Evolutionary conservation across 192 early-diverging fungal genomes (phyloP).

Genomic region (Paraglomus brasilianum): DNA sequence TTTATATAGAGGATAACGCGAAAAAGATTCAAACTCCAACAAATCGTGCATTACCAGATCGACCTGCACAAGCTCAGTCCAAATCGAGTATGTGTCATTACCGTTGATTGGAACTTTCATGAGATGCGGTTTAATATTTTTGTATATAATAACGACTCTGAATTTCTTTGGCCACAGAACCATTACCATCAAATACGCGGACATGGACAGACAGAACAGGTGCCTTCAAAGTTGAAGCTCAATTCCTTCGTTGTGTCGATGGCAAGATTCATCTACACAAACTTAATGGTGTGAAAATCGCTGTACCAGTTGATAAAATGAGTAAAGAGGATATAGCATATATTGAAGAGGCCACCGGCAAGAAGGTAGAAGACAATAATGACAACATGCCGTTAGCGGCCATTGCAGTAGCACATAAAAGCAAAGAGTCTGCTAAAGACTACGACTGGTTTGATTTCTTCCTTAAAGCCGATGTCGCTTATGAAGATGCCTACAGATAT

Average conservation of each 20-base stretch:
- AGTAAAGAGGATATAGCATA: conserved; percentile 54
- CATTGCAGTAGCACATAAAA: conserved; percentile 30
- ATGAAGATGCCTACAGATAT: conserved; percentile 77
- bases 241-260: conserved; percentile 75
- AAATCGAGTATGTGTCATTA: conserved; percentile 19
- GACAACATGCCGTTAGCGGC: conserved; percentile 22
- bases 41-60: conserved; percentile 25
- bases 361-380: conserved; percentile 38
- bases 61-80: conserved; percentile 26
- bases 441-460: conserved; percentile 97
- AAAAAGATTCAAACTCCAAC: conserved; percentile 32
- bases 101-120: not conserved
- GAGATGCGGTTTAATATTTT: too few species aligned
- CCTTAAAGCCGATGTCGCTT: conserved; percentile 68
- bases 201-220: conserved; percentile 93
- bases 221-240: conserved; percentile 89
- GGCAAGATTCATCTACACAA: conserved; percentile 93
- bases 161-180: conserved; percentile 28
- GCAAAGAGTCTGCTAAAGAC: conserved; percentile 50
- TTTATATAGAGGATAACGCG: not conserved
- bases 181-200: conserved; percentile 67
- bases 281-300: conserved; percentile 91
- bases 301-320: conserved; percentile 88
- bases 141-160: too few species aligned
- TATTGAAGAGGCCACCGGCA: conserved; percentile 52